Evolutionary conservation across 805 yeast genomes (phyloP).

Genomic region (Candida golubevii): DNA sequence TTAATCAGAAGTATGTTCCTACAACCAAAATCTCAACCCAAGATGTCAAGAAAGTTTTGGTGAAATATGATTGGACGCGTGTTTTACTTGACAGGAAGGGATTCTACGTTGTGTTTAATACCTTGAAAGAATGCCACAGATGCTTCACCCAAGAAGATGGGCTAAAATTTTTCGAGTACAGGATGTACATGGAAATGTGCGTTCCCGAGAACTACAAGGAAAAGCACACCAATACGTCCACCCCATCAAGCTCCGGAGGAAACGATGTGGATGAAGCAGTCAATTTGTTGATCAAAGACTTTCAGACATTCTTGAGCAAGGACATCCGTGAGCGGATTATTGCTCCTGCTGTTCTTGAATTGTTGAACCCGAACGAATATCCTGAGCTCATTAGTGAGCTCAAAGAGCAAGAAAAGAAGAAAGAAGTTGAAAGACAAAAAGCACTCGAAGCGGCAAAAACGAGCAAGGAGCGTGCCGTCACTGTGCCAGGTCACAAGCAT

Average conservation of each 20-base stretch:
- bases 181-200: constrained; percentile 54
- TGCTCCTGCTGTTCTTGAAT: constrained; percentile 62
- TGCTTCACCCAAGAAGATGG: constrained; percentile 65
- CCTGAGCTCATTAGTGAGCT: constrained; percentile 43
- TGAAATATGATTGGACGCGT: constrained; percentile 61
- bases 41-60: constrained; percentile 57
- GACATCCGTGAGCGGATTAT: constrained; percentile 72
- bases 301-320: constrained; percentile 56
- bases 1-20: constrained; percentile 48
- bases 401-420: constrained; percentile 24
- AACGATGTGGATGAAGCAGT: constrained; percentile 56
- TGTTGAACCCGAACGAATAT: constrained; percentile 54
- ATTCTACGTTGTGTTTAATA: constrained; percentile 66
- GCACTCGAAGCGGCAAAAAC: constrained; percentile 2
- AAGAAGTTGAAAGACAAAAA: constrained; percentile 12
- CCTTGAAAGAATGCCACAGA: constrained; percentile 50
- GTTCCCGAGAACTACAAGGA: constrained; percentile 42
- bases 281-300: constrained; percentile 54
- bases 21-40: constrained; percentile 44
- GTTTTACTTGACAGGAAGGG: constrained; percentile 63
- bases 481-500: background rate
- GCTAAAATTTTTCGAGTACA: constrained; percentile 41
- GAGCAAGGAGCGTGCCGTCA: background rate
- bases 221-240: constrained; percentile 11
- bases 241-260: constrained; percentile 4